Percentiles rank a stretch among this genome's conserved stretches.
Evolutionary conservation across 495 filamentous ascomycete genomes (phyloP).

Genomic region (Daldinia concentrica): DNA sequence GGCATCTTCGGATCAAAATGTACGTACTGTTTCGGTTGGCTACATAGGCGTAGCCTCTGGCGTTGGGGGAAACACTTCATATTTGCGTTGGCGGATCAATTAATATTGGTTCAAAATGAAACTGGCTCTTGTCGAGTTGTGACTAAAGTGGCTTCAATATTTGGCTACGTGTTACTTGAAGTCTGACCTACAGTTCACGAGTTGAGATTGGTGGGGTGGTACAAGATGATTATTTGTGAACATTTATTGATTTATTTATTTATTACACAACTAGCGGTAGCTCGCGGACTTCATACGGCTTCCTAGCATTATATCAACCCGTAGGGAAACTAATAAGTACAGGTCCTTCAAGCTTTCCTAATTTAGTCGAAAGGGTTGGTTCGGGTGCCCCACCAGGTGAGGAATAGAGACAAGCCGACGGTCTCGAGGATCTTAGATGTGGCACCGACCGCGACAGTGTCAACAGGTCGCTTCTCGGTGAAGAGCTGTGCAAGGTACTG

Average conservation of each 20-base stretch:
- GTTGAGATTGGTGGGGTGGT: not conserved
- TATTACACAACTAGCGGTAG: slow-evolving; percentile 17
- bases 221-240: slow-evolving; percentile 3
- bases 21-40: slow-evolving; percentile 38
- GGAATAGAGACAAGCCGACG: slow-evolving; percentile 86
- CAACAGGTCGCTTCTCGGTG: slow-evolving; percentile 88
- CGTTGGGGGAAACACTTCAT: slow-evolving; percentile 32
- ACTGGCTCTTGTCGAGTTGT: not conserved
- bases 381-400: slow-evolving; percentile 97
- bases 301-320: slow-evolving; percentile 1
- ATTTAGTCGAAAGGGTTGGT: slow-evolving; percentile 79
- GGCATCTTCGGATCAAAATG: slow-evolving; percentile 26
- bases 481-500: slow-evolving; percentile 88
- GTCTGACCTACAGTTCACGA: not conserved
- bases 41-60: slow-evolving; percentile 38
- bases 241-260: slow-evolving; percentile 8
- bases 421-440: slow-evolving; percentile 90
- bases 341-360: slow-evolving; percentile 17
- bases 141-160: not conserved
- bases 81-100: slow-evolving; percentile 25
- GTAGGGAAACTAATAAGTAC: slow-evolving; percentile 36
- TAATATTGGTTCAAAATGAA: slow-evolving; percentile 28
- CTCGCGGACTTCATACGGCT: slow-evolving; percentile 1
- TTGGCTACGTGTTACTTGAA: not conserved
- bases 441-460: slow-evolving; percentile 86